Evolutionary conservation across 2,329 filamentous ascomycete genomes (phyloP), one percentile per base, ranked within the genome.

Genomic region (Colletotrichum karsti): DNA sequence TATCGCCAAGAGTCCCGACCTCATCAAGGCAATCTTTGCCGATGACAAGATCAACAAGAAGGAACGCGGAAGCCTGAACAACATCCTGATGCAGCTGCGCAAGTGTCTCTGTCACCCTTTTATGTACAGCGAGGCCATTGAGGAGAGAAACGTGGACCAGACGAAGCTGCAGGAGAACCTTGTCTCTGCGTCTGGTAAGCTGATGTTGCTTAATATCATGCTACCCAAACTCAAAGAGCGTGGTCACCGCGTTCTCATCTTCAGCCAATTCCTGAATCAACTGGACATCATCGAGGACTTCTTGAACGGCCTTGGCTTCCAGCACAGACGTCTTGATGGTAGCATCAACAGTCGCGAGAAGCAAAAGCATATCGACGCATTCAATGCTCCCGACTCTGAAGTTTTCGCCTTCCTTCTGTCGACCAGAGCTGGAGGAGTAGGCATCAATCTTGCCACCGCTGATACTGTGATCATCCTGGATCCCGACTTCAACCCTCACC

Each of bases 381-480:
- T 93, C 84, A 99, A 99, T 76, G 93, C 91, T 0, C 92, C 93
- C 0, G 86, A 92, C 60, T 98, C 95, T 1, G 82, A 88, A 0
- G 83, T 97, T 0, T 99, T 98, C 77, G 94, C 92, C 0, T 98
- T 99, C 79, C 81, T 99, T 18, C 85, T 99, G 0, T 98, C 95
- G 0, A 99, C 97, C 4, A 91, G 96, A 70, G 95, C 97, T 18
- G 96, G 96, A 60, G 96, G 97, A 74, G 95, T 99, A 0, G 97
- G 96, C 15, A 99, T 99, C 83, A 99, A 99, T 76, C 86, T 99
- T 62, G 96, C 96, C 0, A 97, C 95, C 7, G 96, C 96, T 3
- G 96, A 99, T 76, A 99, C 96, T 0, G 97, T 99, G 69, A 98
- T 99, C 71, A 98, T 99, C 72, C 90, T 98, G 72, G 95, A 99